Conservation (phyloP, 345 rosid genomes). For the Isatis tinctoria region DNA sequence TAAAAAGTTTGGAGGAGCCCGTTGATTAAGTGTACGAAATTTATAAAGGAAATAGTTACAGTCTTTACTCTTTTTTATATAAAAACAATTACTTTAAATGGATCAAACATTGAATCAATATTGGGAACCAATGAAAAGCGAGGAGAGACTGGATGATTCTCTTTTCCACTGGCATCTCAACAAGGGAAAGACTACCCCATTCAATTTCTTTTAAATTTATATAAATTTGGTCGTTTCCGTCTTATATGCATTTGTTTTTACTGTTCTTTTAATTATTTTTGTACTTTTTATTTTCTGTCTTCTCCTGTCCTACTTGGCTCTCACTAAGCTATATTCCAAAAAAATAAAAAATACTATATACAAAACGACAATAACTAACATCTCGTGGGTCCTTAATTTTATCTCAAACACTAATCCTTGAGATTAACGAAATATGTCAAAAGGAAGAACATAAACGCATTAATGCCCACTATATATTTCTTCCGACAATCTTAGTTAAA, state of each 20-base stretch:
- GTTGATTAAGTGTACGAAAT: conserved; percentile 20
- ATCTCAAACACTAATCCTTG: conserved; percentile 20
- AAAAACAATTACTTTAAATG: conserved; percentile 13
- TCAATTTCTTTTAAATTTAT: conserved; percentile 11
- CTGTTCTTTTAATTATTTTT: not conserved
- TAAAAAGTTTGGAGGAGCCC: conserved; percentile 2
- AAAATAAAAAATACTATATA: conserved; percentile 6
- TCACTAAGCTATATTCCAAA: conserved; percentile 26
- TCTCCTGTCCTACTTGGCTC: conserved; percentile 28
- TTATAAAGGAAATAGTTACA: conserved; percentile 11
- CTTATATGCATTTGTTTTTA: conserved; percentile 19
- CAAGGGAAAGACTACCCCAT: conserved; percentile 29
- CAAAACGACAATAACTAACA: conserved; percentile 24
- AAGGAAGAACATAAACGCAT: conserved; percentile 3
- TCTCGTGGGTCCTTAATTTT: conserved; percentile 18
- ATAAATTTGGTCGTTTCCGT: conserved; percentile 26
- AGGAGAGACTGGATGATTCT: conserved; percentile 22
- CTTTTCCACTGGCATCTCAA: conserved; percentile 20
- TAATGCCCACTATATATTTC: not conserved
- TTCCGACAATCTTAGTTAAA: not conserved
- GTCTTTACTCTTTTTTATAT: not conserved
- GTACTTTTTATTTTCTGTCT: conserved; percentile 17
- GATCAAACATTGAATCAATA: conserved; percentile 24
- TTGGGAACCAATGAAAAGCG: conserved; percentile 30
- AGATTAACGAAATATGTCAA: conserved; percentile 19